Evolutionary conservation across 2,329 filamentous ascomycete species (phyloP), one percentile per base, ranked within the genome.

Genomic region (Diaporthe sp.): DNA sequence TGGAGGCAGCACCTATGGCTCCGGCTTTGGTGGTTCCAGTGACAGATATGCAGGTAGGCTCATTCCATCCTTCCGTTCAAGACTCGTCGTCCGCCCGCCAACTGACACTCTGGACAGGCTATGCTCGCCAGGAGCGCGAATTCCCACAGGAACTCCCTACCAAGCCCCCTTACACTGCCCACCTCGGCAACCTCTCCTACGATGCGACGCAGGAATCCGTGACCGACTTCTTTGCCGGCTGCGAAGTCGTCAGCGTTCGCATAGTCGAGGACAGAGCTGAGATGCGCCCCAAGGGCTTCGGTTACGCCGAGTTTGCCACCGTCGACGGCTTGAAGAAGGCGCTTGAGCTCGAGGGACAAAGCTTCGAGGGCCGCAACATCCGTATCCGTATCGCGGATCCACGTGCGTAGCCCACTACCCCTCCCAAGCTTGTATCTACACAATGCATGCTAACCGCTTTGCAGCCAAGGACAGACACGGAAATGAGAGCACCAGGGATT

Each of bases 201-300:
- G 96, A 99, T 83, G 94, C 96, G 74, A 97, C 94, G 72, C 90
- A 91, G 78, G 94, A 92, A 79, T 94, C 96, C 81, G 93, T 99
- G 78, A 92, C 90, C 80, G 94, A 95, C 71, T 97, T 98, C 82
- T 98, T 99, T 82, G 87, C 89, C 71, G 94, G 90, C 74, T 98
- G 96, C 84, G 91, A 95, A 78, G 93, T 98, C 80, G 94, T 94
- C 79, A 98, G 92, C 83, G 95, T 99, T 79, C 94, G 97, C 81
- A 95, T 99, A 81, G 98, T 99, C 78, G 96, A 98, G 87, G 97
- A 99, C 86, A 97, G 96, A 83, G 90, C 98, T 84, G 94, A 97
- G 83, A 92, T 94, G 85, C 95, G 96, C 82, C 97, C 97, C 79
- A 99, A 99, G 89, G 97, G 97, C 67, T 99, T 99, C 81, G 97